Percentiles rank a stretch among this genome's conserved stretches.
phyloP scores from a whole-genome alignment of 2,329 filamentous ascomycete species.

The Alternaria brassicae region DNA sequence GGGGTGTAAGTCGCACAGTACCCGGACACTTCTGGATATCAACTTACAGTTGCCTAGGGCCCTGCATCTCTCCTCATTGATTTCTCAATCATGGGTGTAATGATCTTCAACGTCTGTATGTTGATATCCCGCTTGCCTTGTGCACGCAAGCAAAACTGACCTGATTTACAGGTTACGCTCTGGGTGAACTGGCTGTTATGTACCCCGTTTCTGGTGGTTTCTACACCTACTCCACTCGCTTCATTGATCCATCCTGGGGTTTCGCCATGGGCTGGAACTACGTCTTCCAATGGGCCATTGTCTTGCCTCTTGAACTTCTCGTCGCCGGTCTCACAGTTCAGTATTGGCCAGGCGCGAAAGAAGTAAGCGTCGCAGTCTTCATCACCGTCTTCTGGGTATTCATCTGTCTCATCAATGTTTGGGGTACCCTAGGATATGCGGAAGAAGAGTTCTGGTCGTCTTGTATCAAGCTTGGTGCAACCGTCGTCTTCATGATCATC shows the following conservation, averaged over 20 bases:
- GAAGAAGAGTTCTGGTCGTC: slow-evolving; percentile 52
- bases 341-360: slow-evolving; percentile 41
- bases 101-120: slow-evolving; percentile 51
- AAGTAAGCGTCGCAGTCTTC: slow-evolving; percentile 42
- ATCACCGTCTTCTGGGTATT: slow-evolving; percentile 50
- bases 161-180: slow-evolving; percentile 57
- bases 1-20: slow-evolving; percentile 53
- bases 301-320: slow-evolving; percentile 50
- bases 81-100: slow-evolving; percentile 50
- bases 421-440: slow-evolving; percentile 51
- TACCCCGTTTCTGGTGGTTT: slow-evolving; percentile 63
- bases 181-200: slow-evolving; percentile 64
- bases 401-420: slow-evolving; percentile 49
- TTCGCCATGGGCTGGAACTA: slow-evolving; percentile 50
- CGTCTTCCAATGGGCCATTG: slow-evolving; percentile 48
- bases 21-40: neutral
- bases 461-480: slow-evolving; percentile 45
- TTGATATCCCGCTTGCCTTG: neutral
- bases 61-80: slow-evolving; percentile 48
- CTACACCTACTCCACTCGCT: slow-evolving; percentile 60
- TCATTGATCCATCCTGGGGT: slow-evolving; percentile 57
- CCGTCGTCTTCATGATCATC: slow-evolving; percentile 54
- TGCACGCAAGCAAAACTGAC: slow-evolving; percentile 40
- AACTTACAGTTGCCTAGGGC: slow-evolving; percentile 29
- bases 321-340: slow-evolving; percentile 49